Evolutionary conservation across 2,329 filamentous ascomycete species (phyloP).

Genomic region (Ascochyta koolunga): DNA sequence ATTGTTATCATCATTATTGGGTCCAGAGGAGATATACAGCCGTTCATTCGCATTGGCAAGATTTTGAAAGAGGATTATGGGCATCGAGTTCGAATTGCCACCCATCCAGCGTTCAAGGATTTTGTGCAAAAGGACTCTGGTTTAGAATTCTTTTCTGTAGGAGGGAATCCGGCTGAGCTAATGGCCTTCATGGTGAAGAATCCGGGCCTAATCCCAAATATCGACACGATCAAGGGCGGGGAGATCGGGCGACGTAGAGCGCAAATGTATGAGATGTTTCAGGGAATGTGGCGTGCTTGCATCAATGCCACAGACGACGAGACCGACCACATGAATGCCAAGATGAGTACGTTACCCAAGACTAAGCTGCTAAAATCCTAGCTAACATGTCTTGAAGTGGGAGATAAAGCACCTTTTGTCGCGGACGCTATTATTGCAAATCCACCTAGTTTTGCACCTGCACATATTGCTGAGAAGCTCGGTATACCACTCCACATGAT

Average conservation of each 20-base stretch:
- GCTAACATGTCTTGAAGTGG: slow-evolving; percentile 52
- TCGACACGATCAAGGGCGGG: slow-evolving; percentile 74
- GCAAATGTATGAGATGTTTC: slow-evolving; percentile 81
- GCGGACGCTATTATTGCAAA: slow-evolving; percentile 84
- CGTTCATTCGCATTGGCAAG: slow-evolving; percentile 77
- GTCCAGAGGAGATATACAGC: slow-evolving; percentile 79
- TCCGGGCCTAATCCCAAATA: slow-evolving; percentile 74
- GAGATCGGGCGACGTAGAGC: slow-evolving; percentile 72
- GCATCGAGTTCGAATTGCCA: slow-evolving; percentile 78
- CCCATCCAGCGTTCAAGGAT: slow-evolving; percentile 76
- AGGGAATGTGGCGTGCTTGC: slow-evolving; percentile 81
- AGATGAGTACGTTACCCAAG: slow-evolving; percentile 56
- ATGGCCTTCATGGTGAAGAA: slow-evolving; percentile 94
- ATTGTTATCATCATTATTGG: slow-evolving; percentile 87
- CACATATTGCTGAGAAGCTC: slow-evolving; percentile 76
- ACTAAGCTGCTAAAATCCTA: no score
- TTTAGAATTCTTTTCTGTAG: slow-evolving; percentile 80
- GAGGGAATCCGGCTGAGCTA: slow-evolving; percentile 78
- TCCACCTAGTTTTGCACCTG: slow-evolving; percentile 76
- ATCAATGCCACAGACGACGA: slow-evolving; percentile 75
- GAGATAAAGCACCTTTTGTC: slow-evolving; percentile 72
- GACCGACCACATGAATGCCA: slow-evolving; percentile 62
- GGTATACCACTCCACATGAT: slow-evolving; percentile 81
- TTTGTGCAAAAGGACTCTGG: slow-evolving; percentile 75
- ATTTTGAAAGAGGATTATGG: slow-evolving; percentile 73